Evolutionary conservation across 306 rosid genomes (phyloP), one percentile per base, ranked within the genome.

Genomic region (Castanospermum australe): DNA sequence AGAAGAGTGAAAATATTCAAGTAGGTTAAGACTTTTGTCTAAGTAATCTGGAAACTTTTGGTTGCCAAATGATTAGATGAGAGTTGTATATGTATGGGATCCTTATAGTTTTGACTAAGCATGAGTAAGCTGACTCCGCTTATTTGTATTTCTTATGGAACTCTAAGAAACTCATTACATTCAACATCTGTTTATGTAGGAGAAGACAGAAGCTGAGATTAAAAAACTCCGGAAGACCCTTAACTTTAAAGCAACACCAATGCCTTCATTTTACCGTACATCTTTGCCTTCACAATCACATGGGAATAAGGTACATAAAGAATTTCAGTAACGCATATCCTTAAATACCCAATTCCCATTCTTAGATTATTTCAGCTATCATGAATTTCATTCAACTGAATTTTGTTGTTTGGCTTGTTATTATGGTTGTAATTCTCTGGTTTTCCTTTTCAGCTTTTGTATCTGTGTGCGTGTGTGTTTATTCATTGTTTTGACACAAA

Each of bases 221-320:
- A 90, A 75, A 71, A 82, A 83, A 79, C 62, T 90, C 42, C 83
- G 90, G 67, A 90, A 79, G 84, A 89, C 82, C 81, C 92, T 93
- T 44, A 88, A 86, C 84, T 87, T 93, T 67, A 93, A 91, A 84
- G 95, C 94, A 55, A 88, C 88, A 1, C 91, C 96, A 36, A 87
- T 89, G 88, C 94, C 94, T 68, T 89, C 96, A 38, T 90, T 89
- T 79, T 89, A 89, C 61, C 83, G 66, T 20, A 55, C 78, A 73
- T 50, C 88, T 63, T 65, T 15, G 5, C 65, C 79, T 64, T 39
- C 87, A 24, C 78, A 72, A 68, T 61, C 87, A 13, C 86, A 72
- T 67, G 86, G 82, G 55, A 85, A 81, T 74, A 87, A 86, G 97
- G 96, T 92, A 88, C 42, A 41, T 28, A 77, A 8, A 21, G 32